Evolutionary conservation across 129 eudicot species (phyloP), one percentile per base, ranked within the genome.

Genomic region (Centrapalus pauciflorus): DNA sequence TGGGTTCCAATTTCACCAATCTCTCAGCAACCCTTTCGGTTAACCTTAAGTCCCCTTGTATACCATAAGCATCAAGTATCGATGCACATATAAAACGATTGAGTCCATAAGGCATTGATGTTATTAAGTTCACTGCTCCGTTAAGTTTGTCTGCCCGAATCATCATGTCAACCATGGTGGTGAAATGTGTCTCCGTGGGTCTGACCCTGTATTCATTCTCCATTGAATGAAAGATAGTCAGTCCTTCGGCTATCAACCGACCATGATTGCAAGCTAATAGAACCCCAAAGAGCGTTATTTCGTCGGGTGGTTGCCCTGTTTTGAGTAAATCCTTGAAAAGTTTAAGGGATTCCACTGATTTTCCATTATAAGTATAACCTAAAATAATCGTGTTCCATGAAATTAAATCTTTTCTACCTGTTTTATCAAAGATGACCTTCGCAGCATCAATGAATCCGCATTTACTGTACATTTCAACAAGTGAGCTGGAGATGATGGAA

Each of bases 381-480:
- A 70, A 27, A 50, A 88, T 81, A 85, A 91, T 84, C 7, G 90
- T 78, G 67, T 91, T 91, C 98, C 98, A 91, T 34, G 92, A 80
- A 76, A 91, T 68, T 63, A 88, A 65, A 76, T 91, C 98, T 72
- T 65, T 76, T 37, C 12, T 33, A 62, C 4, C 67, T 81, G 83
- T 83, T 25, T 69, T 50, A 10, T 48, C 54, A 34, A 91, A 91
- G 19, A 85, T 64, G 12, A 61, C 59, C 56, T 65, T 41, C 24
- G 97, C 86, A 69, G 35, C 63, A 4, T 83, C 90, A 32, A 77
- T 68, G 54, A 58, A 64, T 25, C 93, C 93, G 26, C 43, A 75
- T 75, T 85, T 85, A 64, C 85, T 55, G 29, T 83, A 91, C 96
- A 91, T 91, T 19, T 83, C 76, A 54, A 91, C 85, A 70, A 91